Conservation (phyloP, 169 alveolate species). For the Plasmodium cynomolgi region DNA sequence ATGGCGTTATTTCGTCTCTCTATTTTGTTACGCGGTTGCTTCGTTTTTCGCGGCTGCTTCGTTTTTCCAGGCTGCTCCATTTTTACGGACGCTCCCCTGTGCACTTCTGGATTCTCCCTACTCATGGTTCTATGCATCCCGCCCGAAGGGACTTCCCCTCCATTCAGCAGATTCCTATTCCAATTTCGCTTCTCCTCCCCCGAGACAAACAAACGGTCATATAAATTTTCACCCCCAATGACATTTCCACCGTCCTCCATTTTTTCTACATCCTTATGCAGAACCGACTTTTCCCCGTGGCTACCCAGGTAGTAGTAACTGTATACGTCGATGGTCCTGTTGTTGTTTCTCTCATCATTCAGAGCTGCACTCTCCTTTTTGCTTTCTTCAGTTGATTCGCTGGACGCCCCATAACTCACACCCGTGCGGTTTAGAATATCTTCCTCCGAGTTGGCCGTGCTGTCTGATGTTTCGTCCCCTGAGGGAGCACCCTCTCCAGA, state of each 20-base stretch:
- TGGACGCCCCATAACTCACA: neutral
- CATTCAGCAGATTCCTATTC: neutral
- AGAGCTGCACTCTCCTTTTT: neutral
- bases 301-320: constrained; percentile 28
- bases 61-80: neutral
- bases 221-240: neutral
- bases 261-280: constrained; percentile 6
- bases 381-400: neutral
- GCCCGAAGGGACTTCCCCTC: neutral
- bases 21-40: neutral
- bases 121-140: neutral
- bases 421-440: constrained; percentile 1
- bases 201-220: neutral
- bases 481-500: neutral
- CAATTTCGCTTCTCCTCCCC: neutral
- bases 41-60: neutral
- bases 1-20: neutral
- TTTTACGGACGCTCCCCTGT: neutral
- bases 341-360: neutral
- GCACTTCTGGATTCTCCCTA: neutral
- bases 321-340: constrained; percentile 30
- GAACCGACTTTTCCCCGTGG: neutral
- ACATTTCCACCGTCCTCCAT: neutral
- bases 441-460: constrained; percentile 4
- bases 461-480: neutral